Evolutionary conservation across 208 protist species (phyloP).

Genomic region (Crithidia mellificae): DNA sequence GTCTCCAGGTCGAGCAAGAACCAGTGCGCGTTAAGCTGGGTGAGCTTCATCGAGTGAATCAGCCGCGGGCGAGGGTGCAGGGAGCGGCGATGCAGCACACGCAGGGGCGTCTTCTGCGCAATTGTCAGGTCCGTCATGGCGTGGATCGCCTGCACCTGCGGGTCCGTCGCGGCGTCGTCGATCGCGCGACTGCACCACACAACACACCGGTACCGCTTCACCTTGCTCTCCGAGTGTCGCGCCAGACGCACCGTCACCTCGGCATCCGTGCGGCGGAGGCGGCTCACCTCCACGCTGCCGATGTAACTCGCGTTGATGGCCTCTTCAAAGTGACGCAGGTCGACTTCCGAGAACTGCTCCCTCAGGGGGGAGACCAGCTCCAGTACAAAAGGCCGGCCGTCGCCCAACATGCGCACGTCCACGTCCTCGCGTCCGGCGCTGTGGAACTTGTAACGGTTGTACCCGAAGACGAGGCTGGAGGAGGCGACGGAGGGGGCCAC

Average conservation of each 20-base stretch:
- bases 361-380: slow-evolving; percentile 78
- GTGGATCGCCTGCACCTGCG: slow-evolving; percentile 45
- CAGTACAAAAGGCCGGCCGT: slow-evolving; percentile 93
- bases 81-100: slow-evolving; percentile 95
- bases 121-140: slow-evolving; percentile 58
- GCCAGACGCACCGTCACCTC: slow-evolving; percentile 78
- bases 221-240: slow-evolving; percentile 86
- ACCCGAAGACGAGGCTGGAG: slow-evolving; percentile 59
- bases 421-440: slow-evolving; percentile 94
- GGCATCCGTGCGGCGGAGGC: slow-evolving; percentile 61
- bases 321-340: slow-evolving; percentile 47
- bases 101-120: slow-evolving; percentile 90
- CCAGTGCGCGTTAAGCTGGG: slow-evolving; percentile 86
- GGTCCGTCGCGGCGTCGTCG: slow-evolving; percentile 37
- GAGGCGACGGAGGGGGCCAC: slow-evolving; percentile 34
- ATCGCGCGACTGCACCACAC: slow-evolving; percentile 82
- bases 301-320: slow-evolving; percentile 62
- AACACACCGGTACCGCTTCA: slow-evolving; percentile 90
- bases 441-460: slow-evolving; percentile 90
- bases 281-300: slow-evolving; percentile 67
- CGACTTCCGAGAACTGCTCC: slow-evolving; percentile 50
- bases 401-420: slow-evolving; percentile 95
- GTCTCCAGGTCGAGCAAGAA: slow-evolving; percentile 91
- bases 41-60: slow-evolving; percentile 83
- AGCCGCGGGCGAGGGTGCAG: slow-evolving; percentile 70